phyloP scores from a whole-genome alignment of 83 land plant species.

The Thuja plicata region DNA sequence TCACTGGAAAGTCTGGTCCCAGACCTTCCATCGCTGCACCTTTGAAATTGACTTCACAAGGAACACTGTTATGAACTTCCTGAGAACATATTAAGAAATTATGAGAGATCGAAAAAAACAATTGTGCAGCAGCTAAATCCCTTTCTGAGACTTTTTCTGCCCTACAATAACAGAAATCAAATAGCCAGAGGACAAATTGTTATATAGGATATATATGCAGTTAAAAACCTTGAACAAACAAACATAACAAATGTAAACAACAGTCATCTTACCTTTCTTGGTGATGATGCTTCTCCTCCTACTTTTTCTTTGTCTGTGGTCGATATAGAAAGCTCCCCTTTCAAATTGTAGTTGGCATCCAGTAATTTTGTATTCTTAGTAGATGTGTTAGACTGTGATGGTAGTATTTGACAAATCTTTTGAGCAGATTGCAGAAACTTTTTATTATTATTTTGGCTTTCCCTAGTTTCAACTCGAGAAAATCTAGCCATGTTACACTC shows the following conservation, averaged over 20 bases:
- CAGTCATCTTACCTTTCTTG: neutral
- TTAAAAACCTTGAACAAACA: neutral
- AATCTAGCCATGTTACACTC: neutral
- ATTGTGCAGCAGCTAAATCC: neutral
- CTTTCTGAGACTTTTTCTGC: neutral
- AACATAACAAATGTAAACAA: neutral
- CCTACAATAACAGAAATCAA: neutral
- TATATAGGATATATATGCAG: neutral
- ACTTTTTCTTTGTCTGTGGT: neutral
- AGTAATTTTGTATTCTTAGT: neutral
- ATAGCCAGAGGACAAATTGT: neutral
- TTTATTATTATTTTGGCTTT: neutral
- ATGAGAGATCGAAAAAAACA: neutral
- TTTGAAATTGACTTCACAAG: neutral
- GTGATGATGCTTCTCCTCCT: neutral
- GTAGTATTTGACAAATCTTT: constrained; percentile 8
- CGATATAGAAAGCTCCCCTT: neutral
- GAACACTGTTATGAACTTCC: neutral
- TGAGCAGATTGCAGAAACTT: neutral
- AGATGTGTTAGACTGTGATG: neutral
- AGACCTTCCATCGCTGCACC: neutral
- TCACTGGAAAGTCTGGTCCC: neutral
- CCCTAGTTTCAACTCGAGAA: constrained; percentile 4
- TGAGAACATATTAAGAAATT: neutral
- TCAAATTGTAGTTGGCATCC: neutral